These are phyloP conservation scores for Fusarium penzigii DNA, from an alignment of 2,329 filamentous ascomycete genomes.

Conservation along the genomic window DNA sequence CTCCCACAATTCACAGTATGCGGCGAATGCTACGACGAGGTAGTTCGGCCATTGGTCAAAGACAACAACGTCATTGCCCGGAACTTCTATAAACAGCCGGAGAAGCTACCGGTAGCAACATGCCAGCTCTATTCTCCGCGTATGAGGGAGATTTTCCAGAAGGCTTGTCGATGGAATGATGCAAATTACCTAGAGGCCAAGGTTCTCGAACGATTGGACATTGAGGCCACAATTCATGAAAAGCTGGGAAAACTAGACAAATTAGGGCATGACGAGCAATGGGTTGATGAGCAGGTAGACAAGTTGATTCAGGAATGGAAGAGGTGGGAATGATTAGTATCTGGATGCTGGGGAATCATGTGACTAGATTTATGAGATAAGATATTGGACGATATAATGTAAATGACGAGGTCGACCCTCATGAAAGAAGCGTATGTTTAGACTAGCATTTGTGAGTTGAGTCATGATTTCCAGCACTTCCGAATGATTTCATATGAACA, in stretches of 20 bases:
- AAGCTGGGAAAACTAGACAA: conserved; percentile 48
- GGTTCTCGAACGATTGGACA: conserved; percentile 58
- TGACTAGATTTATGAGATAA: not conserved
- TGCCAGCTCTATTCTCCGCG: conserved; percentile 81
- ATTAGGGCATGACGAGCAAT: conserved; percentile 35
- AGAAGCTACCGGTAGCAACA: conserved; percentile 53
- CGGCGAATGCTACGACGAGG: conserved; percentile 80
- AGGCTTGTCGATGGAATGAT: conserved; percentile 68
- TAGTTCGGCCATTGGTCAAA: conserved; percentile 69
- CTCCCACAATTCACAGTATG: conserved; percentile 82
- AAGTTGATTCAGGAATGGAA: conserved; percentile 58
- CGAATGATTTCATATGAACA: too few relatives aligned
- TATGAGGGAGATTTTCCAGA: conserved; percentile 74
- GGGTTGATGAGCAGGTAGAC: conserved; percentile 46
- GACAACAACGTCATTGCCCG: conserved; percentile 57
- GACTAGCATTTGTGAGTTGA: not conserved
- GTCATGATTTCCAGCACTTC: too few relatives aligned
- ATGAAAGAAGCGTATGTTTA: not conserved
- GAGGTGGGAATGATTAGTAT: conserved; percentile 51
- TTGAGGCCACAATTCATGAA: conserved; percentile 61
- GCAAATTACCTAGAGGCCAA: conserved; percentile 60
- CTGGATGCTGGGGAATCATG: conserved; percentile 1
- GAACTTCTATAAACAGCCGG: conserved; percentile 64
- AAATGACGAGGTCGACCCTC: not conserved
- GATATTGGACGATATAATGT: conserved; percentile 1